A percentile compares a stretch with the other conserved stretches of the same genome.
These are phyloP conservation scores for Micractinium conductrix DNA, from an alignment of 139 green algal species.

Conservation along the genomic window DNA sequence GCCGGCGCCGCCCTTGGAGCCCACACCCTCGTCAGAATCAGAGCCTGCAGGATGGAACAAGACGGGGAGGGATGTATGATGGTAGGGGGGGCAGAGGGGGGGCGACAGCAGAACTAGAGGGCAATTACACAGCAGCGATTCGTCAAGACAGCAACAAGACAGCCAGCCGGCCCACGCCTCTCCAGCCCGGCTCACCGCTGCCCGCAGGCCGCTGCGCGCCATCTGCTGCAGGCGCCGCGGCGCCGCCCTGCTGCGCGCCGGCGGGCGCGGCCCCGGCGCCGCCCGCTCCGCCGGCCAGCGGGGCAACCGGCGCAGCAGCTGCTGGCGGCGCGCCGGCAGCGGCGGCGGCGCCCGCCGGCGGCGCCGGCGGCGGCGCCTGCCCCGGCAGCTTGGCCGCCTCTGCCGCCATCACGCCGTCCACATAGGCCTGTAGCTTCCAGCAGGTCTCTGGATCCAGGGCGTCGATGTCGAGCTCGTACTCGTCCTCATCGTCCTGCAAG, in stretches of 20 bases:
- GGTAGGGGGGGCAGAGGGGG: not conserved
- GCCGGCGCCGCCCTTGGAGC: constrained; percentile 46
- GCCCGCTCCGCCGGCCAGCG: not conserved
- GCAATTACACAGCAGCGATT: not conserved
- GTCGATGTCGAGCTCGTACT: constrained; percentile 77
- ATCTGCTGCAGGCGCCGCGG: not conserved
- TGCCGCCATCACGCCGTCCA: constrained; percentile 34
- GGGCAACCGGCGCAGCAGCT: not conserved
- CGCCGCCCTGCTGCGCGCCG: not conserved
- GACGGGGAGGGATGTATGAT: not conserved
- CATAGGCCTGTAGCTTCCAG: constrained; percentile 64
- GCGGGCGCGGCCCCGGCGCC: not conserved
- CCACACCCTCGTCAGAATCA: constrained; percentile 43
- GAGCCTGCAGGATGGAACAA: constrained; percentile 18
- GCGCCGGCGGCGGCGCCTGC: not conserved
- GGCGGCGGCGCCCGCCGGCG: not conserved
- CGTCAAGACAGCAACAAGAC: not conserved
- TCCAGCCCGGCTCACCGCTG: constrained; percentile 21
- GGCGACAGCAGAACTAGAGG: not conserved
- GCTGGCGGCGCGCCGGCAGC: not conserved
- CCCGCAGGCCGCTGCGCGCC: not conserved
- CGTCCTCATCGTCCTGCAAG: constrained; percentile 51
- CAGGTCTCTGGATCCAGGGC: constrained; percentile 57
- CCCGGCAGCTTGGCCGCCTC: not conserved
- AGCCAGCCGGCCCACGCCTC: not conserved